These are phyloP conservation scores for Colletotrichum lentis DNA, from an alignment of 2,329 filamentous ascomycete species.

Conservation along the genomic window DNA sequence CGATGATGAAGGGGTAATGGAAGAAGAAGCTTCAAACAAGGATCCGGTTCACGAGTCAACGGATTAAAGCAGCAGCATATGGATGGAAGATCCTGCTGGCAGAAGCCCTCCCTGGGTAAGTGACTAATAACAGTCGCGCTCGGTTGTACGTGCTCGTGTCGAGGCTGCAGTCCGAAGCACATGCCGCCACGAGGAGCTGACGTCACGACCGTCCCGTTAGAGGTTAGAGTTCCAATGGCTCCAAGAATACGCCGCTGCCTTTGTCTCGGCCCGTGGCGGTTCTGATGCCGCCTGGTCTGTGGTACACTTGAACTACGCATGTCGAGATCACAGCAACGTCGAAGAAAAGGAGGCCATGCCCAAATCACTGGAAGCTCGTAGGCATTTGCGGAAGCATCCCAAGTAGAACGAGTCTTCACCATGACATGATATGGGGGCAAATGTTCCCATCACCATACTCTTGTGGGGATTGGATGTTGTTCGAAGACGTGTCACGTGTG, in stretches of 20 bases:
- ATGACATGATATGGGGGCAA: neutral
- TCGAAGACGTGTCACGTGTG: too few species aligned
- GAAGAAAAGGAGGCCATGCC: neutral
- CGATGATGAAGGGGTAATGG: neutral
- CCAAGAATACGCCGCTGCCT: neutral
- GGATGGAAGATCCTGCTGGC: too few species aligned
- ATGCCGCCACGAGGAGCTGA: neutral
- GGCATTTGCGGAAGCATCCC: too few species aligned
- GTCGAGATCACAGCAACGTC: neutral
- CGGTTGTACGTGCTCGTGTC: neutral
- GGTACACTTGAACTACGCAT: neutral
- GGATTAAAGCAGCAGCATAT: neutral
- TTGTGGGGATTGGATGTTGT: neutral
- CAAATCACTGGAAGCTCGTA: too few species aligned
- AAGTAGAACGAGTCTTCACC: neutral
- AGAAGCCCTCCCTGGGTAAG: too few species aligned
- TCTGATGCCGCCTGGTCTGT: too few species aligned
- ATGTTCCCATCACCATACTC: too few species aligned
- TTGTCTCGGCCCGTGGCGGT: neutral
- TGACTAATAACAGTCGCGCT: neutral
- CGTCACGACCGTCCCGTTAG: neutral
- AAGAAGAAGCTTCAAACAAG: neutral
- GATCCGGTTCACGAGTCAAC: too few species aligned
- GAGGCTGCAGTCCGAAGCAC: neutral
- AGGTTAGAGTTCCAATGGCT: neutral